These are phyloP conservation scores for Alloteropsis angusta DNA, from an alignment of 202 grass and related monocot genomes.

Conservation along the genomic window DNA sequence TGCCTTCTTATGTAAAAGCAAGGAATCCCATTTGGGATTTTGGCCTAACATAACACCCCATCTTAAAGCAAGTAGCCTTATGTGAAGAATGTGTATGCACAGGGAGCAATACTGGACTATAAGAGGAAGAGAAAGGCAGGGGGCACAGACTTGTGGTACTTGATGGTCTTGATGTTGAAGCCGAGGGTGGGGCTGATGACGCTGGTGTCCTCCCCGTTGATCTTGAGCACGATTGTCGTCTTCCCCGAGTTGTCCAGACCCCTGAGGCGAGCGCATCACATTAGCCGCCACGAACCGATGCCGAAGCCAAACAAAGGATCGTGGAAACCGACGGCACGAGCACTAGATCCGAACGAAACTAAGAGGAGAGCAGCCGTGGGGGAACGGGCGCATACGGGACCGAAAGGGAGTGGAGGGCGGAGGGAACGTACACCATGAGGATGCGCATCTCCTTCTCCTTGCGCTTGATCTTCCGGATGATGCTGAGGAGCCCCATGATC, in stretches of 20 bases:
- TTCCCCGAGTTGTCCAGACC: constrained; percentile 68
- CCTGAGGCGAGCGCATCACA: constrained; percentile 15
- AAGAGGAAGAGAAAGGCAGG: not conserved
- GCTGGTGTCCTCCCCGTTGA: constrained; percentile 68
- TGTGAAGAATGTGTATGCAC: not conserved
- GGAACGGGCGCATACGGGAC: not conserved
- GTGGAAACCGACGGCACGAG: not conserved
- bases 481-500: constrained; percentile 52
- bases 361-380: not conserved
- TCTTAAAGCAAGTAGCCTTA: not conserved
- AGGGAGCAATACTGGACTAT: not conserved
- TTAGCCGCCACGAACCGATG: not conserved
- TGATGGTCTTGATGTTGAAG: constrained; percentile 84
- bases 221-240: constrained; percentile 63
- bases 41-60: not conserved
- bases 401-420: not conserved
- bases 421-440: constrained; percentile 50
- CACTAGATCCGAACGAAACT: constrained; percentile 1
- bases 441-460: constrained; percentile 70
- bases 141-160: constrained; percentile 51
- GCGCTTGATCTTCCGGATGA: constrained; percentile 48
- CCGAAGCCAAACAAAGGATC: not conserved
- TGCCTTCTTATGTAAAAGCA: not conserved
- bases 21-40: not conserved
- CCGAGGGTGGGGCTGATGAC: constrained; percentile 68